Evolutionary conservation across 495 filamentous ascomycete species (phyloP).

Genomic region (Amniculicola lignicola): DNA sequence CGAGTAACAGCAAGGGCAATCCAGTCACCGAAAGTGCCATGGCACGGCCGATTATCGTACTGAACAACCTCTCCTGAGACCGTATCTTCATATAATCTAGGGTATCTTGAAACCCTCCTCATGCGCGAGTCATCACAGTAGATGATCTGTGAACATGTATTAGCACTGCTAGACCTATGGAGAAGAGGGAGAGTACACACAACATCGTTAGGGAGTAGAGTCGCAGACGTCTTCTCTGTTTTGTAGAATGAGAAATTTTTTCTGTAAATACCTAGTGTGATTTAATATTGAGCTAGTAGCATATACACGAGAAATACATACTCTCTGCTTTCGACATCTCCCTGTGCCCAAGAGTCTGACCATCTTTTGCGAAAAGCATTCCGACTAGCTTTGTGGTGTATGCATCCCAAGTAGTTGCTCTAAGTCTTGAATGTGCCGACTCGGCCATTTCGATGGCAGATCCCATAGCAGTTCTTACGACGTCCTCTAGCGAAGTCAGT

Average conservation of each 20-base stretch:
- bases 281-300: no score
- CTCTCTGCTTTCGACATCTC: background rate
- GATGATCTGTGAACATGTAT: slow-evolving; percentile 1
- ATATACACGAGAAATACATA: background rate
- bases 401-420: background rate
- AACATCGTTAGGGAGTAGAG: no score
- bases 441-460: background rate
- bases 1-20: background rate
- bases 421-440: background rate
- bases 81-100: background rate
- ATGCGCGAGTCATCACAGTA: slow-evolving; percentile 4
- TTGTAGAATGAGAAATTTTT: no score
- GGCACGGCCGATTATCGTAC: background rate
- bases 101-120: no score
- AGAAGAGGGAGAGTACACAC: no score
- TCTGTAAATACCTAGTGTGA: no score
- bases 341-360: background rate
- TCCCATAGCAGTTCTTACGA: background rate
- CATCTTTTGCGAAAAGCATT: background rate
- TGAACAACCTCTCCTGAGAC: background rate
- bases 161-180: no score
- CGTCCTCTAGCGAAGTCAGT: no score
- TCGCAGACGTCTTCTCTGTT: no score
- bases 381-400: background rate
- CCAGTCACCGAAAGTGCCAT: background rate